Evolutionary conservation across 306 rosid species (phyloP).

Genomic region (apple (Malus domestica)): ASM211411v1 NC_041789.1:21656501-21657000

Average conservation of each 20-base stretch:
- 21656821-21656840: not conserved
- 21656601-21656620: not conserved
- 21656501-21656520: not conserved
- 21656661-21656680: not conserved
- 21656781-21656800: not conserved
- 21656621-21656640: not conserved
- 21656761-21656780: not conserved
- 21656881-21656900: not conserved
- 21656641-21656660: not conserved
- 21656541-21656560: not conserved
- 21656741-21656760: not conserved
- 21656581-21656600: not conserved
- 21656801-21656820: not conserved
- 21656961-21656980: too few species aligned
- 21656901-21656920: not conserved
- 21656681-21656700: not conserved
- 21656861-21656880: not conserved
- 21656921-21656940: not conserved
- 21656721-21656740: constrained; percentile 1
- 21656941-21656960: not conserved
- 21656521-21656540: not conserved
- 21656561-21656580: constrained; percentile 5
- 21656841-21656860: not conserved
- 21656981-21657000: not conserved
- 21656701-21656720: constrained; percentile 5